Evolutionary conservation across 2,329 filamentous ascomycete species (phyloP), one percentile per base, ranked within the genome.

Genomic region (Fusarium equiseti): DNA sequence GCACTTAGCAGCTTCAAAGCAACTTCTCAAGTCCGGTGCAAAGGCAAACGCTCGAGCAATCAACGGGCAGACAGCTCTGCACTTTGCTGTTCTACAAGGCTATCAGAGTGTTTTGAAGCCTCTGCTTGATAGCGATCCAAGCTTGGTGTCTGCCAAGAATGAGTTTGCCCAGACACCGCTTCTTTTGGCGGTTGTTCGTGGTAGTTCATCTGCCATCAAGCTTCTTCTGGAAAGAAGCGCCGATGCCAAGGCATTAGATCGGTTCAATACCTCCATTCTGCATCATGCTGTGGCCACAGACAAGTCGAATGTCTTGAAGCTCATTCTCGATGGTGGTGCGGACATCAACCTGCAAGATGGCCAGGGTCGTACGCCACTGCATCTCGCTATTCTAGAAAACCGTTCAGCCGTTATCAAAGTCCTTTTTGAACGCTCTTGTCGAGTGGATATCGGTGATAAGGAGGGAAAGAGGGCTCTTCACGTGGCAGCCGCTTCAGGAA

Each of bases 161-260:
- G 18, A 20, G 4, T 22, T 48, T 4, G 31, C 10, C 9, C 58
- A 61, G n/a, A 59, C 52, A 6, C 58, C 53, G 15, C 22, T 61
- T 10, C 58, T 35, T 43, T 50, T 22, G 2, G 53, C 43, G 11
- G 54, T 32, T 7, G 27, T 59, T 42, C 32, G 54, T 22, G 59
- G 53, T 50, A 59, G 11, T 22, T 43, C 35, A 4, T 50, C 59
- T 3, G 35, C 26, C 9, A 18, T 61, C 18, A 38, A 50, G 5
- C 27, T 61, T 59, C n/a, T 61, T 11, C 32, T 61, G 20, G 54
- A 61, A 11, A 61, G 43, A 10, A 12, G 24, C n/a, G 35, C 54
- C 5, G 15, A 50, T 10, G 27, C 42, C 6, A 29, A 15, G 27
- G 29, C 54, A 13, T 22, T 59, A 8, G 44, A 61, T n/a, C 11